Evolutionary conservation across 495 filamentous ascomycete genomes (phyloP).

Genomic region (Evernia prunastri): DNA sequence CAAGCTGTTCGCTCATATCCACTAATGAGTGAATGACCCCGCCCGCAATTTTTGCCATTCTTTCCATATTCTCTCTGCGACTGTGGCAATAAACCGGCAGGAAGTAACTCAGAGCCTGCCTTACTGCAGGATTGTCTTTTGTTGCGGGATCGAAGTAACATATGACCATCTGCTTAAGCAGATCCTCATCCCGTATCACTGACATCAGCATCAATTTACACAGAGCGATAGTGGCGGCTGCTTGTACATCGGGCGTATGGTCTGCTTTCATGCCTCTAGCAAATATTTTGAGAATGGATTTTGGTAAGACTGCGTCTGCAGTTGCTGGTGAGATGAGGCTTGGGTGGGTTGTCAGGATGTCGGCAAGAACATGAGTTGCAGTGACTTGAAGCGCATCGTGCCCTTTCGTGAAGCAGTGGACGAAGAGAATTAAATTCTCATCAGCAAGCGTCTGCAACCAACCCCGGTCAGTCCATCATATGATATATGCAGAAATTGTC

Average conservation of each 20-base stretch:
- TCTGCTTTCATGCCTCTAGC: conserved; percentile 64
- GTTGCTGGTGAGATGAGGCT: conserved; percentile 54
- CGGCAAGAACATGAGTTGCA: conserved; percentile 84
- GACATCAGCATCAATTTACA: conserved; percentile 78
- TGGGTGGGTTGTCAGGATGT: conserved; percentile 84
- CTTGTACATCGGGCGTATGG: conserved; percentile 66
- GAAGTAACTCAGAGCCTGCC: conserved; percentile 90
- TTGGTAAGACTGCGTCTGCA: conserved; percentile 42
- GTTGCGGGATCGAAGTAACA: conserved; percentile 90
- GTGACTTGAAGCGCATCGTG: conserved; percentile 84
- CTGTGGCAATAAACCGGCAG: conserved; percentile 92
- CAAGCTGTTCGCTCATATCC: conserved; percentile 49
- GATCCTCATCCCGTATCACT: conserved; percentile 52
- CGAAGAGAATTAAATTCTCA: conserved; percentile 88
- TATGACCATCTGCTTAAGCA: conserved; percentile 74
- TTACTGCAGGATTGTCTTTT: conserved; percentile 72
- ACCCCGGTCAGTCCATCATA: conserved; percentile 18
- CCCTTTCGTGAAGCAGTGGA: conserved; percentile 92
- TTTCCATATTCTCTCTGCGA: conserved; percentile 65
- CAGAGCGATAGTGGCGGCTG: conserved; percentile 71
- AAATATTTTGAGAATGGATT: conserved; percentile 69
- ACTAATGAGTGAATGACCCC: conserved; percentile 60
- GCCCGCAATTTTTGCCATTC: conserved; percentile 66
- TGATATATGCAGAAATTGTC: conserved; percentile 19
- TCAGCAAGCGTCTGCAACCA: conserved; percentile 63